Evolutionary conservation across 108 stramenopile species (phyloP).

Genomic region (Nannochloropsis oceanica): DNA sequence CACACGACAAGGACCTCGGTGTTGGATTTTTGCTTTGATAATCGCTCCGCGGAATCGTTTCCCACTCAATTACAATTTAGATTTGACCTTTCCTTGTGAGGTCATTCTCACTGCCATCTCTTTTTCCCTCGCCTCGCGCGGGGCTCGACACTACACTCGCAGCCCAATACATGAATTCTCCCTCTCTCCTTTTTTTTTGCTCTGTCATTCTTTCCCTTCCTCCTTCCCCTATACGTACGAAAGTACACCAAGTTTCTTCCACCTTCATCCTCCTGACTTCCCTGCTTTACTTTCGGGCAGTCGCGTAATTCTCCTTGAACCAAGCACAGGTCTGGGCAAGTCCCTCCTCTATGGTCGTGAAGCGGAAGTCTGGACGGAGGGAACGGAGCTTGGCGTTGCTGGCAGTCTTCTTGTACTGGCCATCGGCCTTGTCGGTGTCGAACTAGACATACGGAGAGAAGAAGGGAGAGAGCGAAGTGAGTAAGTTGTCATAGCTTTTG

Average conservation of each 20-base stretch:
- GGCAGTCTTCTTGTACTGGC: constrained; percentile 98
- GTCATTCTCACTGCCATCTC: too few relatives aligned
- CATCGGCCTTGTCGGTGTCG: constrained; percentile 82
- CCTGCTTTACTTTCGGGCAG: constrained; percentile 19
- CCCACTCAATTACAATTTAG: too few relatives aligned
- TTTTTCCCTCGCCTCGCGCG: too few relatives aligned
- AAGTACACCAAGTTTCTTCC: not conserved
- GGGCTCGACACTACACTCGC: too few relatives aligned
- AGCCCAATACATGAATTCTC: too few relatives aligned
- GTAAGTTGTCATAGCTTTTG: not conserved
- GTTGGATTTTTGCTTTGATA: too few relatives aligned
- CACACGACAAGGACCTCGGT: too few relatives aligned
- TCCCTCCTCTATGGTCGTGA: constrained; percentile 78
- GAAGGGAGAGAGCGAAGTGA: not conserved
- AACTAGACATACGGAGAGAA: constrained; percentile 27
- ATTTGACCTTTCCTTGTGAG: too few relatives aligned
- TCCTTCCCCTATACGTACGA: not conserved
- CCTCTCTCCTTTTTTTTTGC: not conserved
- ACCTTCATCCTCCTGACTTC: not conserved
- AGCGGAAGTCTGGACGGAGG: constrained; percentile 74
- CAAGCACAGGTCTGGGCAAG: constrained; percentile 30
- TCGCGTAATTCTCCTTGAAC: constrained; percentile 34
- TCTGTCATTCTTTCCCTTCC: not conserved
- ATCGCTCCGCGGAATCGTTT: too few relatives aligned
- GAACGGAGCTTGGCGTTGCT: constrained; percentile 73